phyloP scores from a whole-genome alignment of 257 asterid species.

The Fraxinus anomala region DNA sequence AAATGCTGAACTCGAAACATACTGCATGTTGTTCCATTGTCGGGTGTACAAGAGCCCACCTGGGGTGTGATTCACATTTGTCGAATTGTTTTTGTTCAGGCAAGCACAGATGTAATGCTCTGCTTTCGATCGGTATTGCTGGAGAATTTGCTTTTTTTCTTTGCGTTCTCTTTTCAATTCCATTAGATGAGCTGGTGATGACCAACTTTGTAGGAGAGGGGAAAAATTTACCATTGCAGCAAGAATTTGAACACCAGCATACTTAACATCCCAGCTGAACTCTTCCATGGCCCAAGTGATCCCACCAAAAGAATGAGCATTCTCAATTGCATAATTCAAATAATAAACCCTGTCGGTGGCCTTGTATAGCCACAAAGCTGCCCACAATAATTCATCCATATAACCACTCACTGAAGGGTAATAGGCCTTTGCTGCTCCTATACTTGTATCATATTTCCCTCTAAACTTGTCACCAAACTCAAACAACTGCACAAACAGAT shows the following conservation, averaged over 20 bases:
- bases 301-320: slow-evolving; percentile 74
- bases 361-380: slow-evolving; percentile 81
- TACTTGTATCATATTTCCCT: slow-evolving; percentile 72
- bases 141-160: slow-evolving; percentile 34
- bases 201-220: slow-evolving; percentile 23
- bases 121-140: slow-evolving; percentile 59
- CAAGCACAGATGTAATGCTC: slow-evolving; percentile 65
- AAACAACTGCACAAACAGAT: slow-evolving; percentile 52
- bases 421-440: slow-evolving; percentile 71
- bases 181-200: slow-evolving; percentile 25
- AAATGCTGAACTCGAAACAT: slow-evolving; percentile 46
- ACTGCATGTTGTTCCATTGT: slow-evolving; percentile 69
- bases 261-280: slow-evolving; percentile 95
- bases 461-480: slow-evolving; percentile 83
- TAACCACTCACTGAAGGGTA: slow-evolving; percentile 70
- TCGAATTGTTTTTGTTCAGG: slow-evolving; percentile 50
- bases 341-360: slow-evolving; percentile 62
- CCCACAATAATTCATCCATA: slow-evolving; percentile 95
- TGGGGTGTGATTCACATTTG: slow-evolving; percentile 73
- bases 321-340: slow-evolving; percentile 60
- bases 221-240: slow-evolving; percentile 63
- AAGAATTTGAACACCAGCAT: slow-evolving; percentile 76
- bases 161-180: slow-evolving; percentile 35
- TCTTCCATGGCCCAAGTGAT: slow-evolving; percentile 84
- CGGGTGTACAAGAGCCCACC: slow-evolving; percentile 82